Evolutionary conservation across 371 early-diverging fungal genomes (phyloP), one percentile per base, ranked within the genome.

Genomic region (Apophysomyces trapeziformis): DNA sequence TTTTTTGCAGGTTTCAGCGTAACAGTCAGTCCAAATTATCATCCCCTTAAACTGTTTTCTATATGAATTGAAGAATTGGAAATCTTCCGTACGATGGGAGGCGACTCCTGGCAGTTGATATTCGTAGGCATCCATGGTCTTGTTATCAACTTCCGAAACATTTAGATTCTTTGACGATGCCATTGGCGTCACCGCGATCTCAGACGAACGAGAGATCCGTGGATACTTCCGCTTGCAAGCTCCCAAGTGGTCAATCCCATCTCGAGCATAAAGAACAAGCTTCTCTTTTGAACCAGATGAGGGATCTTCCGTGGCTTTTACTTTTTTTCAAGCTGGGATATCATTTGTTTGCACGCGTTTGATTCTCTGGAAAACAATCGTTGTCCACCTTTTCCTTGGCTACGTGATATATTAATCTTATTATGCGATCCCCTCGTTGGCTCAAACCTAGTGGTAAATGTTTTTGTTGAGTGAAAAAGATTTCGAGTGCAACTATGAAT

Each of bases 291-390:
- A 60, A 37, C 4, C 9, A 39, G 43, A 41, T 39, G 43, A 60
- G 18, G 60, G 60, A 41, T 60, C 60, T 39, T 60, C 41, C 41
- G 60, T 3, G 39, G 26, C 38, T 60, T 43, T 60, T 37, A 26
- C 43, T 60, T 60, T 41, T 60, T 60, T 18, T 60, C 5, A 39
- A 60, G 60, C 43, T 60, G 60, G 14, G 14, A 39, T 41, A 44
- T 21, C 60, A 60, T 60, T 43, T 60, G 43, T 7, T 41, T 18
- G 26, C 38, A 32, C 21, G 50, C 50, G 21, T 50, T 18, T 50
- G 50, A 50, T 18, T 9, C 21, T 18, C 50, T 50, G n/a, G 14
- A 3, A 21, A 50, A 21, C 50, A 46, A 1, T 46, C 47, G 47
- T 46, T 46, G n/a, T 46, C n/a, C 47, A 46, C 47, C 47, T 46